Conservation (phyloP, 2,329 filamentous ascomycete genomes). For the Chalaropsis ovoidea region DNA sequence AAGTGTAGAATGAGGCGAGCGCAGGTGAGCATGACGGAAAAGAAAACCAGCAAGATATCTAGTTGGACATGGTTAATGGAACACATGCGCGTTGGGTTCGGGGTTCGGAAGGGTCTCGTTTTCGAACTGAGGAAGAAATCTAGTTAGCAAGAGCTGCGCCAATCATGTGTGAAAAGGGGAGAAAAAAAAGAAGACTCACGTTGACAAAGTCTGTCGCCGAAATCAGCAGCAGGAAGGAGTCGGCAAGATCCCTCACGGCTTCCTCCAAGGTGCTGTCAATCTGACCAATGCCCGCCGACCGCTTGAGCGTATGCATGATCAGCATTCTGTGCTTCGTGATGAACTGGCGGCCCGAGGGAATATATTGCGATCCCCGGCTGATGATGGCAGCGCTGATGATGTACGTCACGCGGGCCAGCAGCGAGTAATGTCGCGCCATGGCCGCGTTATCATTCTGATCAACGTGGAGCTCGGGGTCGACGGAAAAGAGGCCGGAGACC, state of each 20-base stretch:
- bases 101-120: constrained; percentile 33
- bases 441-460: constrained; percentile 59
- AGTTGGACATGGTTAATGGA: constrained; percentile 13
- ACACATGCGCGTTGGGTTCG: constrained; percentile 30
- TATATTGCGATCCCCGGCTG: constrained; percentile 70
- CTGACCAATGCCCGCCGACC: constrained; percentile 64
- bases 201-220: constrained; percentile 75
- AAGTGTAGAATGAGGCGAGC: neutral
- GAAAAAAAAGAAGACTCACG: constrained; percentile 43
- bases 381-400: constrained; percentile 75
- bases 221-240: constrained; percentile 75
- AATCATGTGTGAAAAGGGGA: neutral
- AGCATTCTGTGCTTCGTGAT: constrained; percentile 71
- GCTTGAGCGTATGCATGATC: constrained; percentile 82
- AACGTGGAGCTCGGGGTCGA: constrained; percentile 80
- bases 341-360: constrained; percentile 69
- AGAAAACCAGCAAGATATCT: constrained; percentile 13
- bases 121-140: constrained; percentile 33
- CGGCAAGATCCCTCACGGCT: constrained; percentile 65
- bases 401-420: constrained; percentile 69
- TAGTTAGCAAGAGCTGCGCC: constrained; percentile 6
- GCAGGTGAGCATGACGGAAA: constrained; percentile 7
- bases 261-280: constrained; percentile 41
- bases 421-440: constrained; percentile 69
- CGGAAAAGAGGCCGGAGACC: constrained; percentile 73